These are phyloP conservation scores for Pulveroboletus sp. DNA, from an alignment of 1,284 basidiomycete species.

Conservation along the genomic window DNA sequence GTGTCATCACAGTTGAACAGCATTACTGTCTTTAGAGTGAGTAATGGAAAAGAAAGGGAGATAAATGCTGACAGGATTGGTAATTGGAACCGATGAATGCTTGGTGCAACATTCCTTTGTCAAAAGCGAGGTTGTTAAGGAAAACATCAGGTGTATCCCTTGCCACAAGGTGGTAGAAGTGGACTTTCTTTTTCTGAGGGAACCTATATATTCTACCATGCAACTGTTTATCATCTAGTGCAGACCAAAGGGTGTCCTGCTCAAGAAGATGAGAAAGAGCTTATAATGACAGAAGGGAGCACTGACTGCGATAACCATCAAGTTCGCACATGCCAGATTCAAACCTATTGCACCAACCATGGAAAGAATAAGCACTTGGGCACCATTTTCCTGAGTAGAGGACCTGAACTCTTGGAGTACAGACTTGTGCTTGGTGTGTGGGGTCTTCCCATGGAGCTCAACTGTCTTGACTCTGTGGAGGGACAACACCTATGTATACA, in stretches of 20 bases:
- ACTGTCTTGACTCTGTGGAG: slow-evolving; percentile 4
- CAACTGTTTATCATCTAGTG: slow-evolving; percentile 10
- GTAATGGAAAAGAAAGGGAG: no score
- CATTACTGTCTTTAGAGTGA: no score
- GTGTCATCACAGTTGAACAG: no score
- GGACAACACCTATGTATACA: neutral
- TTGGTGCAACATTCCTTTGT: slow-evolving; percentile 3
- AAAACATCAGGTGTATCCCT: neutral
- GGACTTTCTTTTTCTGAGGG: slow-evolving; percentile 7
- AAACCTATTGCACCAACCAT: slow-evolving; percentile 14
- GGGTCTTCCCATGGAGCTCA: slow-evolving; percentile 7
- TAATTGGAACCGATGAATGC: neutral
- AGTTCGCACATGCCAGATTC: slow-evolving; percentile 21
- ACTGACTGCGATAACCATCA: slow-evolving; percentile 21
- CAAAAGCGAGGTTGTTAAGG: slow-evolving; percentile 5
- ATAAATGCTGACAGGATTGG: neutral
- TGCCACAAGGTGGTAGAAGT: slow-evolving; percentile 6
- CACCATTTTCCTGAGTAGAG: neutral
- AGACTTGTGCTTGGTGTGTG: neutral
- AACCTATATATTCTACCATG: neutral
- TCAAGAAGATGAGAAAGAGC: no score
- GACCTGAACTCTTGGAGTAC: slow-evolving; percentile 2
- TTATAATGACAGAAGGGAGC: no score
- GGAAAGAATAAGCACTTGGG: slow-evolving; percentile 19
- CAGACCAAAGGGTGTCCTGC: slow-evolving; percentile 14